A percentile compares a stretch with the other conserved stretches of the same genome.
phyloP scores from a whole-genome alignment of 345 rosid species.

The Aquilaria yunnanensis region DNA sequence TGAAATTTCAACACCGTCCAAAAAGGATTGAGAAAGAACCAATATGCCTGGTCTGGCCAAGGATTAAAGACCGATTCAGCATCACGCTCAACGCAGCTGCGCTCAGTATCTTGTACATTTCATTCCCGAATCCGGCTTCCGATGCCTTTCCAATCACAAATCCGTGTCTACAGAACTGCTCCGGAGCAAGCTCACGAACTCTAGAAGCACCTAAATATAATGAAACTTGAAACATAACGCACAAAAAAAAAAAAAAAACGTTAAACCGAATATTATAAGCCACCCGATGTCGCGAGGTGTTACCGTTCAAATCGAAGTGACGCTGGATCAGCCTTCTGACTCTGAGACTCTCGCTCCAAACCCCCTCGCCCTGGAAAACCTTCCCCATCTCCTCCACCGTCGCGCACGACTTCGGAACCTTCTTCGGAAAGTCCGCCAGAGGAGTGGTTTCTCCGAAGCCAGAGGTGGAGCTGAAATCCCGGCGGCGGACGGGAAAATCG shows the following conservation, averaged over 20 bases:
- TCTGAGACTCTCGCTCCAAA: conserved; percentile 54
- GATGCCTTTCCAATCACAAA: conserved; percentile 91
- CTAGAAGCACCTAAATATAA: conserved; percentile 54
- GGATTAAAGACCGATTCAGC: conserved; percentile 91
- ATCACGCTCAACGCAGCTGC: conserved; percentile 87
- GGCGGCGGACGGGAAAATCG: conserved; percentile 8
- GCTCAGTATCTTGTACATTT: conserved; percentile 92
- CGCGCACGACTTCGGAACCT: conserved; percentile 45
- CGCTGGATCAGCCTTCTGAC: conserved; percentile 48
- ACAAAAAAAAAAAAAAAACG: neutral
- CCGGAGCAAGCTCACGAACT: conserved; percentile 66
- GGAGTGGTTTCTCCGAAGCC: conserved; percentile 7
- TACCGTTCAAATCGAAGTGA: conserved; percentile 66
- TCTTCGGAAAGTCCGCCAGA: conserved; percentile 7
- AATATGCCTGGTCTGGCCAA: conserved; percentile 99
- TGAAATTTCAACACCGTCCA: conserved; percentile 19
- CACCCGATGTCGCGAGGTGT: neutral
- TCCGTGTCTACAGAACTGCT: conserved; percentile 74
- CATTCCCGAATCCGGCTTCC: conserved; percentile 97
- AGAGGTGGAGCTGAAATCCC: conserved; percentile 7
- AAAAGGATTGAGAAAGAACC: conserved; percentile 95
- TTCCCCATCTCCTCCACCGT: conserved; percentile 96
- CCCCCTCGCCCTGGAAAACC: conserved; percentile 45
- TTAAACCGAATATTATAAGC: neutral
- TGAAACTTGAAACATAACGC: neutral